phyloP scores from a whole-genome alignment of 2,329 filamentous ascomycete species.

The Sporothrix schenckii region DNA sequence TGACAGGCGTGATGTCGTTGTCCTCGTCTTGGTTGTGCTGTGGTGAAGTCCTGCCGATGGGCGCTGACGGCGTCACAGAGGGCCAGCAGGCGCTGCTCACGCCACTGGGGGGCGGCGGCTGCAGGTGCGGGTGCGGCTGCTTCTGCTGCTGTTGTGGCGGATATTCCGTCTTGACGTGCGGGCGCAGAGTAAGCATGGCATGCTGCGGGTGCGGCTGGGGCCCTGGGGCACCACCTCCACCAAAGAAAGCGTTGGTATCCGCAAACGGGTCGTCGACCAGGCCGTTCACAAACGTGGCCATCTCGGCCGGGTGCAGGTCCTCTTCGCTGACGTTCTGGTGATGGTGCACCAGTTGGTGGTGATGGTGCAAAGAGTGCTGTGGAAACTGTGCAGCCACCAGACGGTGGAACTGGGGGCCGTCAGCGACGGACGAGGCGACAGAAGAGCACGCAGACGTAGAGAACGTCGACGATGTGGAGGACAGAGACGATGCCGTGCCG shows the following conservation, averaged over 20 bases:
- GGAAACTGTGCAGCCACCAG: constrained; percentile 19
- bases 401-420: background rate
- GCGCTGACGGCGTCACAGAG: background rate
- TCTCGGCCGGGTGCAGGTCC: background rate
- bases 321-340: background rate
- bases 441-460: constrained; percentile 28
- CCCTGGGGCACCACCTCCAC: constrained; percentile 1
- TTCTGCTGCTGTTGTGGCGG: constrained; percentile 8
- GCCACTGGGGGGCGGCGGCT: constrained; percentile 4
- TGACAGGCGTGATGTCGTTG: constrained; percentile 17
- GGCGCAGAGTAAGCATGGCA: constrained; percentile 24
- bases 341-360: constrained; percentile 23
- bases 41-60: constrained; percentile 2
- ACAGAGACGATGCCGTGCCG: constrained; percentile 27
- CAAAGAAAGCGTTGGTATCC: constrained; percentile 27
- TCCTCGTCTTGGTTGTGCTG: constrained; percentile 9
- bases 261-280: constrained; percentile 42
- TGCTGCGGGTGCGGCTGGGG: constrained; percentile 15
- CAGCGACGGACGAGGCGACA: constrained; percentile 30
- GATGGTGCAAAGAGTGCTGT: background rate
- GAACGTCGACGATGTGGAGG: constrained; percentile 29
- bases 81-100: constrained; percentile 26
- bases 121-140: background rate
- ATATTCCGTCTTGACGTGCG: constrained; percentile 18
- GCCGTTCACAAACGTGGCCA: constrained; percentile 36